Conservation (phyloP, 306 rosid species). For the Castanospermum australe region DNA sequence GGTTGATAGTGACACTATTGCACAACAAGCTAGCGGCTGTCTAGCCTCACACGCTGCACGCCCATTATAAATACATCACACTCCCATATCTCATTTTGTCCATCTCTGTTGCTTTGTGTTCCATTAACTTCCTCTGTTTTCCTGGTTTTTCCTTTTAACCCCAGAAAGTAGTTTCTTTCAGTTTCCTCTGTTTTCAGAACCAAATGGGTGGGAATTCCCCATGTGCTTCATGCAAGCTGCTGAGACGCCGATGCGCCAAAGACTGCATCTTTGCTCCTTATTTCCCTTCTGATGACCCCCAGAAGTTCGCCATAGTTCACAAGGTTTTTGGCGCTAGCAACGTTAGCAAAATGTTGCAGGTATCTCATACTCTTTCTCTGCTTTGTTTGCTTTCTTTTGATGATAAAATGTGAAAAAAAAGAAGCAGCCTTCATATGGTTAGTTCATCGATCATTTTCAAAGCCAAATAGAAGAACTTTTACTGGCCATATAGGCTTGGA, state of each 20-base stretch:
- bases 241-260: constrained; percentile 80
- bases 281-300: constrained; percentile 88
- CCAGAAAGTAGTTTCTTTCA: neutral
- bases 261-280: constrained; percentile 90
- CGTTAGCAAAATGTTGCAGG: constrained; percentile 95
- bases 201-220: constrained; percentile 72
- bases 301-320: constrained; percentile 86
- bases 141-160: neutral
- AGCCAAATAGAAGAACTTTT: too few relatives aligned
- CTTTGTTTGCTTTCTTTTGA: neutral
- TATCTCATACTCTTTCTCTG: neutral
- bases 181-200: neutral
- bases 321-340: constrained; percentile 98
- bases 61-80: constrained; percentile 34
- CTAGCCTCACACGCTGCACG: constrained; percentile 3
- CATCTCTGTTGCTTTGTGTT: neutral
- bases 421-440: too few relatives aligned
- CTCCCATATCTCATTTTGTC: neutral
- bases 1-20: neutral
- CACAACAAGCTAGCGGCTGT: constrained; percentile 14
- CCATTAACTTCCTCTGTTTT: constrained; percentile 3
- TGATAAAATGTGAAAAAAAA: too few relatives aligned
- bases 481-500: too few relatives aligned
- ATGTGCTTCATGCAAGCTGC: constrained; percentile 95
- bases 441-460: too few relatives aligned